Evolutionary conservation across 371 early-diverging fungal genomes (phyloP).

Genomic region (Circinella umbellata): DNA sequence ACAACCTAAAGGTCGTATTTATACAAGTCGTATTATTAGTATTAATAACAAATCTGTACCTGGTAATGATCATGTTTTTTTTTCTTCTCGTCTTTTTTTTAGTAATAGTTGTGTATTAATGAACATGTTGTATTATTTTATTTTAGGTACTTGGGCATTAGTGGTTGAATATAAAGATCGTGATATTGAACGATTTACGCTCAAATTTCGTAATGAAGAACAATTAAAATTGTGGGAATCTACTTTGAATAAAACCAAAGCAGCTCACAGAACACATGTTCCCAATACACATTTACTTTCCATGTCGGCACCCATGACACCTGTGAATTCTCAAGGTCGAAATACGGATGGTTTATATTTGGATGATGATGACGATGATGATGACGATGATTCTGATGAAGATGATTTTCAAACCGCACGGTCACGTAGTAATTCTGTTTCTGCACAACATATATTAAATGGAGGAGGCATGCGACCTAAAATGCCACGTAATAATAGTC

Average conservation of each 20-base stretch:
- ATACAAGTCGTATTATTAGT: conserved; percentile 32
- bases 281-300: conserved; percentile 51
- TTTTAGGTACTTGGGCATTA: conserved; percentile 54
- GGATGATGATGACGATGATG: conserved; percentile 49
- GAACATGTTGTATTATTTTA: conserved; percentile 13
- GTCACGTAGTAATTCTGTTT: conserved; percentile 36
- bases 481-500: conserved; percentile 33
- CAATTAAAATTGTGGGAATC: conserved; percentile 90
- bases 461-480: conserved; percentile 28
- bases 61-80: conserved; percentile 15
- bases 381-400: conserved; percentile 38
- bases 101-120: neutral
- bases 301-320: conserved; percentile 30
- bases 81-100: neutral
- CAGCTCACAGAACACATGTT: conserved; percentile 30
- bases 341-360: conserved; percentile 25
- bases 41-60: conserved; percentile 26
- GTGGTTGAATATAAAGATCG: conserved; percentile 83
- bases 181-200: conserved; percentile 81
- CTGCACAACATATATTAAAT: conserved; percentile 28
- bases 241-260: conserved; percentile 56
- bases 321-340: conserved; percentile 28
- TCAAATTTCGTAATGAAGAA: conserved; percentile 90
- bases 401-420: conserved; percentile 30
- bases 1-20: conserved; percentile 83